Conservation (phyloP, 139 green algal genomes). For the Asterochloris erici region DNA sequence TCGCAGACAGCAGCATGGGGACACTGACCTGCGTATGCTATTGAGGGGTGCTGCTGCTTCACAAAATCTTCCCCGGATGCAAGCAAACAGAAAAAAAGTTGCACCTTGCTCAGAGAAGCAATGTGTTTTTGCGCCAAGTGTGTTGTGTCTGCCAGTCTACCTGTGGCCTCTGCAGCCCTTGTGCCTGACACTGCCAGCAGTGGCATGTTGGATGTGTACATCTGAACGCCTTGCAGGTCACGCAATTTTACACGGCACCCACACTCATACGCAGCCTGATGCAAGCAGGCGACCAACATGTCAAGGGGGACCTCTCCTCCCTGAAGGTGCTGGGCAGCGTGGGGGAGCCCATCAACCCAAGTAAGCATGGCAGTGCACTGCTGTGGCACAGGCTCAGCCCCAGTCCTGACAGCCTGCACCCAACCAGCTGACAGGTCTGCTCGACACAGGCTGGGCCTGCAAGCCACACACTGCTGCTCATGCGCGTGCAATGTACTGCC, state of each 20-base stretch:
- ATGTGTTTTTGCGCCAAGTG: background rate
- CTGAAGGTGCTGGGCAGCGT: conserved; percentile 91
- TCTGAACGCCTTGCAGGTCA: conserved; percentile 35
- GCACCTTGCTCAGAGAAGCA: background rate
- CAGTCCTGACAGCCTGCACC: no score
- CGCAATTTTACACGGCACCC: conserved; percentile 94
- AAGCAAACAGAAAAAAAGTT: no score
- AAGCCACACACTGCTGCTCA: no score
- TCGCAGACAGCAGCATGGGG: no score
- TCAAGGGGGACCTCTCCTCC: conserved; percentile 39
- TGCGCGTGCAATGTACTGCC: no score
- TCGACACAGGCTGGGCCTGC: no score
- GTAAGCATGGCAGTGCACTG: conserved; percentile 86
- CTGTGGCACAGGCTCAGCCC: conserved; percentile 72
- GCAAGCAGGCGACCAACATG: conserved; percentile 70
- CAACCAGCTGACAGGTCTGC: no score
- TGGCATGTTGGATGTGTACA: no score
- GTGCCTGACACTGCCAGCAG: no score
- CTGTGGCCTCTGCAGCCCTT: background rate
- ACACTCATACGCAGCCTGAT: conserved; percentile 92
- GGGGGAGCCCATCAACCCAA: conserved; percentile 97
- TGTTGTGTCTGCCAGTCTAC: background rate
- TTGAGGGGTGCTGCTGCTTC: no score
- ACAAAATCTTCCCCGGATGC: no score
- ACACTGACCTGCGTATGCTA: no score